Evolutionary conservation across 78 protist genomes (phyloP).

Genomic region (Emiliania huxleyi): DNA sequence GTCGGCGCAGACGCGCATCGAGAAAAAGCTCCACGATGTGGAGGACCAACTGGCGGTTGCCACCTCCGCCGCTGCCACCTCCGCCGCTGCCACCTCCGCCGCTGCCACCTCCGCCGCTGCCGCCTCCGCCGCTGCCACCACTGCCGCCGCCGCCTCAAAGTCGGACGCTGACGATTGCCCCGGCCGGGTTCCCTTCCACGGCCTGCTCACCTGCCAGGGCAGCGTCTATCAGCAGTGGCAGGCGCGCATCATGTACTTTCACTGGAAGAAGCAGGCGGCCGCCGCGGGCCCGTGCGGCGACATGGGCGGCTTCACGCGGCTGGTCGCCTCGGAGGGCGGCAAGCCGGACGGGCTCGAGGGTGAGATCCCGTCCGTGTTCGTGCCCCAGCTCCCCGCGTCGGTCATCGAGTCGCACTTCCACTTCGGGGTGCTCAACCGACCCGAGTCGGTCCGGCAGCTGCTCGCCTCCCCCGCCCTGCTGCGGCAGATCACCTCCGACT

Average conservation of each 20-base stretch:
- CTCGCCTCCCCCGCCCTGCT: not conserved
- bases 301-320: conserved; percentile 19
- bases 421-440: not conserved
- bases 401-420: not conserved
- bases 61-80: no score
- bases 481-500: not conserved
- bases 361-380: conserved; percentile 10
- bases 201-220: not conserved
- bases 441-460: not conserved
- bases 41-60: no score
- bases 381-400: not conserved
- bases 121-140: no score
- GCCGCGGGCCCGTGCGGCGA: not conserved
- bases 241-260: conserved; percentile 4
- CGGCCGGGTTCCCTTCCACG: not conserved
- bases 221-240: not conserved
- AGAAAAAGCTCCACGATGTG: no score
- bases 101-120: no score
- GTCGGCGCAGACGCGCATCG: no score
- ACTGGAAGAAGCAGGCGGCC: not conserved
- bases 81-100: no score
- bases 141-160: no score
- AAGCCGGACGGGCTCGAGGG: not conserved
- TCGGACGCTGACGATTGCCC: no score
- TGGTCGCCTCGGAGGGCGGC: not conserved